Percentiles rank a stretch among this genome's conserved stretches.
Evolutionary conservation across 306 rosid species (phyloP).

Genomic region (Leucaena leucocephala): DNA sequence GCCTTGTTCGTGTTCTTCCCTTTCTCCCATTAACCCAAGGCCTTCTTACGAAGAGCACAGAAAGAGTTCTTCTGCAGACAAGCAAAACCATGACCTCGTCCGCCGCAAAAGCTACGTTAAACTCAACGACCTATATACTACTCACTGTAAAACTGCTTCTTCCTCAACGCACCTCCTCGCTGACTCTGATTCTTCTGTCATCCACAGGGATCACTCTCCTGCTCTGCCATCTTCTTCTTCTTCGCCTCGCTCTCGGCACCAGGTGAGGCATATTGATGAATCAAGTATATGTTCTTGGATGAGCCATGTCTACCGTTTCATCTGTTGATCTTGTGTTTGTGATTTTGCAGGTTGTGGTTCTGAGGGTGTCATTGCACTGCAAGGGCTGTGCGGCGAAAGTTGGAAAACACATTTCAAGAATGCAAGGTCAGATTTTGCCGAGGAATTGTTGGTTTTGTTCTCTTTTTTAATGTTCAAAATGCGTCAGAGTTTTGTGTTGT

Average conservation of each 20-base stretch:
- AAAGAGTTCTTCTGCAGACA: constrained; percentile 33
- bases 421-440: constrained; percentile 60
- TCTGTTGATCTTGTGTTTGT: neutral
- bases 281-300: neutral
- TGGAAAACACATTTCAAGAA: constrained; percentile 70
- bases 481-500: neutral
- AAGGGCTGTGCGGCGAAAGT: constrained; percentile 75
- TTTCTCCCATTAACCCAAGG: constrained; percentile 54
- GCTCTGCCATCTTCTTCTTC: constrained; percentile 35
- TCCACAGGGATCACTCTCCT: constrained; percentile 31
- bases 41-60: constrained; percentile 45
- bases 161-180: constrained; percentile 45
- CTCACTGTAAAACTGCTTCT: constrained; percentile 21
- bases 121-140: constrained; percentile 31
- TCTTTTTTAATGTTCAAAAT: neutral
- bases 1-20: constrained; percentile 67
- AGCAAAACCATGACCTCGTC: constrained; percentile 26
- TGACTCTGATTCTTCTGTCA: constrained; percentile 44
- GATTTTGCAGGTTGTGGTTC: constrained; percentile 57
- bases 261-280: constrained; percentile 35
- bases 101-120: constrained; percentile 46
- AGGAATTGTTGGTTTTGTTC: neutral
- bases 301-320: neutral
- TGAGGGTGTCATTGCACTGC: constrained; percentile 75
- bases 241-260: constrained; percentile 49